Percentiles rank a stretch among this genome's conserved stretches.
Conservation (phyloP, 1,284 basidiomycete species). For the Naganishia sp. region DNA sequence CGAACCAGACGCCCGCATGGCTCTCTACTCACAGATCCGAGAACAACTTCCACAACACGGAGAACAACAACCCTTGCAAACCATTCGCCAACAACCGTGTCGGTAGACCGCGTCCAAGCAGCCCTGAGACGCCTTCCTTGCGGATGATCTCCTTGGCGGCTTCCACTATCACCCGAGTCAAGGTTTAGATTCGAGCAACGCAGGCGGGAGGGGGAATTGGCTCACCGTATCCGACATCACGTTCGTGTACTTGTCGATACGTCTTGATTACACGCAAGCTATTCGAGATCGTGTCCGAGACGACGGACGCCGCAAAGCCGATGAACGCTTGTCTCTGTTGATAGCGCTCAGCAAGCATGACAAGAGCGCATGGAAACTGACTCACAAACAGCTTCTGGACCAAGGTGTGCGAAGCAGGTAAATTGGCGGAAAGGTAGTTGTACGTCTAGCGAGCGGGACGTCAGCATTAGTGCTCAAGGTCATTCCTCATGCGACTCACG, state of each 20-base stretch:
- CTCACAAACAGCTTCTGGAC: slow-evolving; percentile 61
- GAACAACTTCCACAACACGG: slow-evolving; percentile 80
- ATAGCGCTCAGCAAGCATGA: slow-evolving; percentile 4
- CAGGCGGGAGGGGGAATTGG: background rate
- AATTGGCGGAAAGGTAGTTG: slow-evolving; percentile 68
- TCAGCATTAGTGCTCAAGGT: background rate
- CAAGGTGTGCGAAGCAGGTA: slow-evolving; percentile 63
- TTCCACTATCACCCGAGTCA: slow-evolving; percentile 21
- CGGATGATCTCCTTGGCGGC: slow-evolving; percentile 63
- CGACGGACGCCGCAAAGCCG: slow-evolving; percentile 76
- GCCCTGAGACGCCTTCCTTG: slow-evolving; percentile 64
- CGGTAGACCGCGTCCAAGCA: slow-evolving; percentile 81
- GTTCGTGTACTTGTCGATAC: slow-evolving; percentile 81
- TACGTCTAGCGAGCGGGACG: slow-evolving; percentile 55
- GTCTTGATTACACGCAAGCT: slow-evolving; percentile 88
- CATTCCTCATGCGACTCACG: slow-evolving; percentile 23
- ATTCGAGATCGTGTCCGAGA: slow-evolving; percentile 80
- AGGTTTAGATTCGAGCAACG: background rate
- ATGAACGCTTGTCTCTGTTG: slow-evolving; percentile 73
- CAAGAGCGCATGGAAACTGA: background rate
- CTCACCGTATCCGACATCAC: slow-evolving; percentile 68
- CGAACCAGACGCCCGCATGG: background rate
- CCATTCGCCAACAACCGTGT: slow-evolving; percentile 82
- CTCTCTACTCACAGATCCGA: slow-evolving; percentile 63
- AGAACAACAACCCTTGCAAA: slow-evolving; percentile 80